Evolutionary conservation across 1,284 basidiomycete species (phyloP), one percentile per base, ranked within the genome.

Genomic region (Ceratorhiza oryzae-sativae): DNA sequence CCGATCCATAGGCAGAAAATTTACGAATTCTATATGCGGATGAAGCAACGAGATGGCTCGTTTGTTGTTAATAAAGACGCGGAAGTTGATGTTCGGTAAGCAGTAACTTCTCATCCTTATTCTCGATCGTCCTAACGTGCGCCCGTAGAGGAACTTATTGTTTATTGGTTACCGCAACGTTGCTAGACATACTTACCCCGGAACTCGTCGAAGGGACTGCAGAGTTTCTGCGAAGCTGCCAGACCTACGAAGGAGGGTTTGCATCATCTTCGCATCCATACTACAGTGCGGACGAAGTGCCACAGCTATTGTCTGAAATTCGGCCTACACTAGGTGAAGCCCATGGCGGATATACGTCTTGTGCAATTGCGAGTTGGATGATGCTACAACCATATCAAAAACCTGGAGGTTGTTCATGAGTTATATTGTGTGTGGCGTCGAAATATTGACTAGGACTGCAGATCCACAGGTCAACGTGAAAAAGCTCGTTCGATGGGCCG

Each of bases 191-290:
- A 39, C 82, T 97, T 56, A 98, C 97, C 0, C 94, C 95, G 0
- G 92, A 93, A 75, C 88, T 99, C 20, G 84, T 97, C 1, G 75
- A 78, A 39, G 82, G 81, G 23, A 83, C 84, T 15, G 81, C 82
- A 53, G 78, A 80, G 30, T 86, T 85, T 73, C 34, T 70, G 32
- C 86, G 85, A 0, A 91, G 90, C 10, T 98, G 95, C 78, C 97
- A 99, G 81, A 99, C 96, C 0, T 99, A 97, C 82, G 97, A 99
- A 81, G 97, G 97, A 42, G 97, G 97, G 0, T 96, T 99, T 77
- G 87, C 95, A 0, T 93, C 91, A 2, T 85, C 94, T 0, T 92
- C 93, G 0, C 90, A 93, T 68, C 89, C 92, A 0, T 87, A 86
- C 67, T 88, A 83, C 73, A 77, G 80, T 18, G 73, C 79, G 10